Evolutionary conservation across 1,284 basidiomycete species (phyloP).

Genomic region (Earliella scabrosa): DNA sequence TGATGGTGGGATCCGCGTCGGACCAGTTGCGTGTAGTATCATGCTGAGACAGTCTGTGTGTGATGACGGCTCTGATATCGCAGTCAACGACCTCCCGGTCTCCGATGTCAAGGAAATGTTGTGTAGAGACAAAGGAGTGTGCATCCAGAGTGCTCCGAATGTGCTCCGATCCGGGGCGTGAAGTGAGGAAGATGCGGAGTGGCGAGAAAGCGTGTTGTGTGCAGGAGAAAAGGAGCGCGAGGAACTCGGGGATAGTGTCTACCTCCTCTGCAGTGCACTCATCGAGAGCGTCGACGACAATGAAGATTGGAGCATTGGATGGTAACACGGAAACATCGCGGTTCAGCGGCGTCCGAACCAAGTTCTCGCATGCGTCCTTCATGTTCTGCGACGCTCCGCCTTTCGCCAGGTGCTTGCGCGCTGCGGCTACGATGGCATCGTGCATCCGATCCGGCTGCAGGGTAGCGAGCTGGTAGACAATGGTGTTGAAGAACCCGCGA

Average conservation of each 20-base stretch:
- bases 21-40: background rate
- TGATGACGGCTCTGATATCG: too few species aligned
- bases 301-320: too few species aligned
- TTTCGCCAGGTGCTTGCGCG: background rate
- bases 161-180: background rate
- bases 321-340: too few species aligned
- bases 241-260: constrained; percentile 2
- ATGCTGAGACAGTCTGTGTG: too few species aligned
- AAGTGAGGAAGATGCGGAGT: background rate
- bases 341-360: too few species aligned
- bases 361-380: too few species aligned
- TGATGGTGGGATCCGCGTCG: background rate
- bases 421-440: too few species aligned
- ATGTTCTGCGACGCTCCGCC: background rate
- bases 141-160: background rate
- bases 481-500: constrained; percentile 8
- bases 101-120: too few species aligned
- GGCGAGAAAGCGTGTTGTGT: background rate
- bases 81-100: too few species aligned
- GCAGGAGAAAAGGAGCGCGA: background rate
- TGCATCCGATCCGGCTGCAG: too few species aligned
- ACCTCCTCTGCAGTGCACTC: constrained; percentile 2
- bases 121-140: too few species aligned
- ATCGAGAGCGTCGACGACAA: constrained; percentile 4
- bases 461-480: constrained; percentile 7